Conservation (phyloP, 2,329 filamentous ascomycete genomes). For the Ceratocystis cubensis region DNA sequence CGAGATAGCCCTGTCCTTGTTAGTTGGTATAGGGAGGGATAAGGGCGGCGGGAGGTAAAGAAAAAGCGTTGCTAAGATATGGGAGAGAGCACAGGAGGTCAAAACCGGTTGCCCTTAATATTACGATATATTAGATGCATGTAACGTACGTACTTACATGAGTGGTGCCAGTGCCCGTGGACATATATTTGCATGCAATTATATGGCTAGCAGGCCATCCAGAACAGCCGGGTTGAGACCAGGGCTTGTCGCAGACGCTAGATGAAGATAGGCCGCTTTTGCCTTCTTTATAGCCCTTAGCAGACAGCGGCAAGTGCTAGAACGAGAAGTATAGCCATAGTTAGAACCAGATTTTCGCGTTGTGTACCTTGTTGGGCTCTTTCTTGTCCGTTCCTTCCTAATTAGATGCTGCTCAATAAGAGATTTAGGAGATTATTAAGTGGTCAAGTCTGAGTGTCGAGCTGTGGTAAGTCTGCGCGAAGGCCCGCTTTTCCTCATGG, state of each 20-base stretch:
- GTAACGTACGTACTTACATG: not conserved
- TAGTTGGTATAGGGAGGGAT: not conserved
- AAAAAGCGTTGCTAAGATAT: not conserved
- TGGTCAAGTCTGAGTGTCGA: no score
- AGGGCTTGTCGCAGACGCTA: not conserved
- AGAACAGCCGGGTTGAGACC: not conserved
- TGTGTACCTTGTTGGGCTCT: not conserved
- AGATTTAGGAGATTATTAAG: no score
- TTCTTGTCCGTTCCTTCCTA: not conserved
- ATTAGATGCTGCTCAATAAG: not conserved
- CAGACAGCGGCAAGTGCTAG: not conserved
- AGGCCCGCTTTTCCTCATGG: slow-evolving; percentile 2
- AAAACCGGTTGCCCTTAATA: slow-evolving; percentile 1
- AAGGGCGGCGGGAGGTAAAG: not conserved
- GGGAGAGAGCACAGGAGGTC: not conserved
- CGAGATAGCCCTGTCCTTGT: no score
- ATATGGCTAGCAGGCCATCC: not conserved
- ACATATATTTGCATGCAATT: not conserved
- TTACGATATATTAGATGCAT: not conserved
- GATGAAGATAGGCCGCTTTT: not conserved
- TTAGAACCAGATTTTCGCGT: not conserved
- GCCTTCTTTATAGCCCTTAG: not conserved
- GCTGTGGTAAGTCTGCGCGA: not conserved
- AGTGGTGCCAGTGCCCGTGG: not conserved
- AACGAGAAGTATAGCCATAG: not conserved